Evolutionary conservation across 306 rosid genomes (phyloP), one percentile per base, ranked within the genome.

Genomic region (Cyamopsis tetragonoloba): DNA sequence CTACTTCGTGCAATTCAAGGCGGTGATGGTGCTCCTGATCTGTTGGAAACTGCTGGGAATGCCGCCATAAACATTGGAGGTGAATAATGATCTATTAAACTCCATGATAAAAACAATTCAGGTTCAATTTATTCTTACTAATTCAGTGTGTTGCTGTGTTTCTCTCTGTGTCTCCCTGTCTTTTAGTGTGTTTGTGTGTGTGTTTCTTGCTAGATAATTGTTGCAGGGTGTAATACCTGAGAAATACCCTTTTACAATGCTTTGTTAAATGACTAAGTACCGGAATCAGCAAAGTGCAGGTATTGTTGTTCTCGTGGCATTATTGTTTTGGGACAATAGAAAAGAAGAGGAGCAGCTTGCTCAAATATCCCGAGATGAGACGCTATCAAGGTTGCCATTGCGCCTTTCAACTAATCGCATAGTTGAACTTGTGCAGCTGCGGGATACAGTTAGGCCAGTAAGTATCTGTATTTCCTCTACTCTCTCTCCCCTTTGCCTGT

Each of bases 361-460:
- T 15, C 95, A 88, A 77, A 93, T 93, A 81, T 62, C 97, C 44
- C 85, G 96, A 60, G 55, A 90, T 79, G 97, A 93, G 83, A 88
- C 86, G 26, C 66, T 93, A 48, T 93, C 97, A 11, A 90, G 99
- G 76, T 64, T 93, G 87, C 99, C 99, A 65, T 67, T 93, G 81
- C 95, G 90, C 74, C 96, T 93, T 66, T 88, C 99, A 84, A 90
- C 99, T 49, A 88, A 93, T 77, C 96, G 97, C 48, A 56, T 93
- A 64, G 95, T 93, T 78, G 99, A 93, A 79, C 99, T 93, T 14
- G 96, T 93, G 79, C 99, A 88, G 83, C 92, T 93, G 67, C 84
- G 97, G 53, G 96, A 93, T 79, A 88, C 85, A 67, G 95, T 79
- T 73, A 79, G 99, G 74, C 99, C 99, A 32, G 96, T 93, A 43